phyloP scores from a whole-genome alignment of 1,139 yeast species.

The Yamadazyma atmosphaerica region DNA sequence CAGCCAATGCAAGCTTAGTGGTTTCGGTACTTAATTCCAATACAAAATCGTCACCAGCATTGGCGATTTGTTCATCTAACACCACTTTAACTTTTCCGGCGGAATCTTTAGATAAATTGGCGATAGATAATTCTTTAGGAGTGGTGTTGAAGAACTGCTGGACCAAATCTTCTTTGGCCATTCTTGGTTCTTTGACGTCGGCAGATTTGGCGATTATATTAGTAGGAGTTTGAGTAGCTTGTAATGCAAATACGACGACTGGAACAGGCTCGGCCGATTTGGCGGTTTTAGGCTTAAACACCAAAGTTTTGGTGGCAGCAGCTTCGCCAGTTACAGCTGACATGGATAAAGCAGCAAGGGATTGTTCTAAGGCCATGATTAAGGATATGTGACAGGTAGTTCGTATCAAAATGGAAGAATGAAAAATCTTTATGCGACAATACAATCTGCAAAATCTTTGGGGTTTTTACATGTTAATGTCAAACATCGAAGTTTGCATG shows the following conservation, averaged over 20 bases:
- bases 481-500: too few species aligned
- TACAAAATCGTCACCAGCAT: constrained; percentile 38
- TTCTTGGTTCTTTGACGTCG: constrained; percentile 79
- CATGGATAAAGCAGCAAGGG: constrained; percentile 58
- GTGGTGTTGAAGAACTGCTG: constrained; percentile 61
- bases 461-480: too few species aligned
- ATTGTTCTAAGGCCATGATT: constrained; percentile 57
- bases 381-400: neutral
- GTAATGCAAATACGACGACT: constrained; percentile 75
- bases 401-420: neutral
- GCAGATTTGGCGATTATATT: constrained; percentile 65
- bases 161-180: constrained; percentile 81
- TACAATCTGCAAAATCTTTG: neutral
- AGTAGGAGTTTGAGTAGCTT: constrained; percentile 69
- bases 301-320: constrained; percentile 65
- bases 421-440: neutral
- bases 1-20: constrained; percentile 56
- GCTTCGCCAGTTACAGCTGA: constrained; percentile 47
- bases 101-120: constrained; percentile 52
- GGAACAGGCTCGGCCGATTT: constrained; percentile 83
- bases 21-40: constrained; percentile 63
- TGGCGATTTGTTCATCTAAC: constrained; percentile 56
- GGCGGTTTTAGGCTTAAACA: constrained; percentile 90
- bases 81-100: constrained; percentile 67
- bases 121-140: constrained; percentile 69